Evolutionary conservation across 345 rosid species (phyloP).

Genomic region (Jatropha curcas): DNA sequence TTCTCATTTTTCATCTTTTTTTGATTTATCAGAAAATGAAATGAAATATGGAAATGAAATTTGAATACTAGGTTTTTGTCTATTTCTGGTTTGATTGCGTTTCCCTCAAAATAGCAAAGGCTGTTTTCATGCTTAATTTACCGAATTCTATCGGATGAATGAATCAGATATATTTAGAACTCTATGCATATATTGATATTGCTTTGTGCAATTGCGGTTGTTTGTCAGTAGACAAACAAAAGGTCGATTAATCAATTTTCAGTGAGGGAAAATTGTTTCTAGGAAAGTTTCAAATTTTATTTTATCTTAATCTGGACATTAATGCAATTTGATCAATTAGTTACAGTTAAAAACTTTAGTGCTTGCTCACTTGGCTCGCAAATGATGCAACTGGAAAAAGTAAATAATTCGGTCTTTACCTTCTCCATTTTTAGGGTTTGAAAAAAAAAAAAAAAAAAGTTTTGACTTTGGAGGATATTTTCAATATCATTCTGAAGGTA

Average conservation of each 20-base stretch:
- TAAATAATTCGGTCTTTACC: neutral
- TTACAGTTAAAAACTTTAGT: neutral
- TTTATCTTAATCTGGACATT: neutral
- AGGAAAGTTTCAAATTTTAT: neutral
- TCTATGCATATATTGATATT: neutral
- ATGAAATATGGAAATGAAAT: slow-evolving; percentile 1
- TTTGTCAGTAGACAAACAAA: neutral
- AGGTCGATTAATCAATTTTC: no score
- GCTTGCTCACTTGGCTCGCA: neutral
- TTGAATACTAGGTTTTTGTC: neutral
- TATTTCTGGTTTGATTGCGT: neutral
- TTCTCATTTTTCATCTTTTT: slow-evolving; percentile 6
- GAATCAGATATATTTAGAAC: neutral
- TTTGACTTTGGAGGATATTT: neutral
- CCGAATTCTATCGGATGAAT: neutral
- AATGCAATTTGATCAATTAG: neutral
- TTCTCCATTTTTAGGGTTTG: neutral
- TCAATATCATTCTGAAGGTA: neutral
- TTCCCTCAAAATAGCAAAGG: neutral
- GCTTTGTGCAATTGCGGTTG: neutral
- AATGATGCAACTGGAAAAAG: neutral
- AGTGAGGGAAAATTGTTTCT: neutral
- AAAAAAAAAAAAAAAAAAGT: neutral
- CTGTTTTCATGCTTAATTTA: no score
- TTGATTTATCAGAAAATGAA: neutral